phyloP scores from a whole-genome alignment of 441 rosid genomes.

The Hypseocharis bilobata region DNA sequence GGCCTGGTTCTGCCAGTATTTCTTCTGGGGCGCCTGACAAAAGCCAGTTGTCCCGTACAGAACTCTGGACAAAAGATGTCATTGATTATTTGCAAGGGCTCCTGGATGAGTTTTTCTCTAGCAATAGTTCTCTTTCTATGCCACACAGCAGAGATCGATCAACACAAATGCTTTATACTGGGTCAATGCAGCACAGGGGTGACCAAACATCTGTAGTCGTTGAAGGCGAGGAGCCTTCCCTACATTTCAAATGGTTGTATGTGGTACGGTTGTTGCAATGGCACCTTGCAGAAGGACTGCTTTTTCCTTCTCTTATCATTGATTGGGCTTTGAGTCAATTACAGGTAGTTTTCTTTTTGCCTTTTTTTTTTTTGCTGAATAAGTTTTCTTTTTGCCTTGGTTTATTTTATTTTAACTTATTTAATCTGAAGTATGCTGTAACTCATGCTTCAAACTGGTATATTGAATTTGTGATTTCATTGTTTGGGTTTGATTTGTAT shows the following conservation, averaged over 20 bases:
- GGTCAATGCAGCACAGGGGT: constrained; percentile 49
- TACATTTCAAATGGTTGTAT: constrained; percentile 92
- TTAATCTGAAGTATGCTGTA: not conserved
- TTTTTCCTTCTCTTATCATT: constrained; percentile 76
- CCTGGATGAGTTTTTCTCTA: constrained; percentile 66
- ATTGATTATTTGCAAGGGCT: constrained; percentile 79
- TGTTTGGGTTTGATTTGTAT: constrained; percentile 21
- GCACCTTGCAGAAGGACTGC: constrained; percentile 86
- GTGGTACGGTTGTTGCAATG: constrained; percentile 86
- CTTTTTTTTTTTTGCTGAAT: not conserved
- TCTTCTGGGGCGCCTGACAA: constrained; percentile 70
- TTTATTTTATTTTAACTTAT: constrained; percentile 4
- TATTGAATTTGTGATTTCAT: constrained; percentile 6
- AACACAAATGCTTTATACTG: constrained; percentile 57
- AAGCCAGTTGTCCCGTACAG: constrained; percentile 64
- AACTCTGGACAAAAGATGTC: constrained; percentile 94
- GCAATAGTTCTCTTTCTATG: constrained; percentile 49
- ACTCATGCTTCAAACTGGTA: not conserved
- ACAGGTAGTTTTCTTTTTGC: constrained; percentile 43
- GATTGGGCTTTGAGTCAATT: constrained; percentile 93
- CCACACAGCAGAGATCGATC: constrained; percentile 62
- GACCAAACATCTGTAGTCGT: constrained; percentile 39
- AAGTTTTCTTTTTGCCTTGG: not conserved
- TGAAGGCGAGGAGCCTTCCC: constrained; percentile 75
- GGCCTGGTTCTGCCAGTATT: constrained; percentile 49